Base-by-base conservation (phyloP, 1,139 yeast genomes). In the Diutina mesorugosa region DNA sequence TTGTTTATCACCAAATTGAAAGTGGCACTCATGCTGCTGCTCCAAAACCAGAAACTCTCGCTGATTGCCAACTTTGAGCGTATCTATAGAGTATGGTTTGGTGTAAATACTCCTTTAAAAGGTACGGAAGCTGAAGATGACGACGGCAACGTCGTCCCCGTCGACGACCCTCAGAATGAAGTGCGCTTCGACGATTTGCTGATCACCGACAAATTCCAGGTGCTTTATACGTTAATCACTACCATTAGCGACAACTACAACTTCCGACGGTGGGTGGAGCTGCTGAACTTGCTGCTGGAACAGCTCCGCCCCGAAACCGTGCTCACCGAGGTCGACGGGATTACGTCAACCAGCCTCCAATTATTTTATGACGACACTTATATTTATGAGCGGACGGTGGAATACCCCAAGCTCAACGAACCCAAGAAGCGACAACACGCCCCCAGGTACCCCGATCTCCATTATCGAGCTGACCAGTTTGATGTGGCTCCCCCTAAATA, bases 221-320 rank as follows among this genome's bases (percentile, higher is more conserved):
- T 79, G 3, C 62, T 81, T 5, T 77, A 73, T 61, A 66, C 69
- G 6, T 63, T 81, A 58, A 72, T 82, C 6, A 63, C 67, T 30
- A 68, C 74, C 57, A 67, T 77, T 41, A 63, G 74, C 8, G 69
- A 67, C 47, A 70, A 71, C 58, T 62, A 69, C 9, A 70, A 69
- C 55, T 78, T 79, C 61, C 67, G 83, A 58, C 69, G 70, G 52
- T 74, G 71, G 64, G 64, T 77, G 6, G 84, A 79, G 58, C 74
- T 70, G 57, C 69, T 66, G 57, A 67, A 68, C n/a, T 60, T 72
- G 38, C 61, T 72, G 3, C 66, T 71, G 16, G 74, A 73, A 46
- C 58, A 61, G 29, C 68, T 72, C 59, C 64, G 78, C 57, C 59
- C 69, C 56, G 61, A 66, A 58, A 61, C 71, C 28, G 52, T 65